Percentiles rank a stretch among this genome's conserved stretches.
Conservation (phyloP, 139 green algal species). For the Chlamydomonas asymmetrica region DNA sequence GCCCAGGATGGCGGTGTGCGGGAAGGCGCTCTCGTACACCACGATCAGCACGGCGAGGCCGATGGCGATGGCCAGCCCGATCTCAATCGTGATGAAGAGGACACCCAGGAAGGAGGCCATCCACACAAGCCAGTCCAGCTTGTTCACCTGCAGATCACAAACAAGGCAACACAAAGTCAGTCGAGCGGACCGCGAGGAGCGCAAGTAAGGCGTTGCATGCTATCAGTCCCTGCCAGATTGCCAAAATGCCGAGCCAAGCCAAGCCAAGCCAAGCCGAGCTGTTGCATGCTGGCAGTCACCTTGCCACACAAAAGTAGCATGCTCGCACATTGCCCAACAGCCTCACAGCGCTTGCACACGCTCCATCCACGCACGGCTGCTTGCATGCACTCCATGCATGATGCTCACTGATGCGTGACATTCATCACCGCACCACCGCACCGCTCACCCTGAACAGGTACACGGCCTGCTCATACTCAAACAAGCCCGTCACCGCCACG, state of each 20-base stretch:
- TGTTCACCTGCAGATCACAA: constrained; percentile 37
- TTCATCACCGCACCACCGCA: background rate
- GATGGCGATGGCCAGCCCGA: constrained; percentile 72
- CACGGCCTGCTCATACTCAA: constrained; percentile 48
- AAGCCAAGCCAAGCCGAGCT: no score
- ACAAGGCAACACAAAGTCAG: background rate
- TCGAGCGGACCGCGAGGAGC: background rate
- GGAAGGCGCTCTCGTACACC: constrained; percentile 53
- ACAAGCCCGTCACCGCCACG: constrained; percentile 48
- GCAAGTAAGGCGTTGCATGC: no score
- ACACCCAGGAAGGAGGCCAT: constrained; percentile 41
- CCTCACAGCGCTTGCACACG: background rate
- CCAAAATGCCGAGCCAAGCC: no score
- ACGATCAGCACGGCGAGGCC: constrained; percentile 54
- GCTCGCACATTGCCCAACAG: no score
- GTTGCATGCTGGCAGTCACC: no score
- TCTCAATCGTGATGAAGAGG: constrained; percentile 63
- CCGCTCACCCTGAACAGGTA: constrained; percentile 47
- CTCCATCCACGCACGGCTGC: background rate
- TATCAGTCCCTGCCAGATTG: no score
- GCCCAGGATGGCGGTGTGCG: constrained; percentile 79
- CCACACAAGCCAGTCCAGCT: constrained; percentile 61
- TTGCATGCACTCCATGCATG: no score
- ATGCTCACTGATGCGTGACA: no score
- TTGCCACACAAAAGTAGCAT: no score